Conservation (phyloP, 805 yeast species). For the Pichia californica region DNA sequence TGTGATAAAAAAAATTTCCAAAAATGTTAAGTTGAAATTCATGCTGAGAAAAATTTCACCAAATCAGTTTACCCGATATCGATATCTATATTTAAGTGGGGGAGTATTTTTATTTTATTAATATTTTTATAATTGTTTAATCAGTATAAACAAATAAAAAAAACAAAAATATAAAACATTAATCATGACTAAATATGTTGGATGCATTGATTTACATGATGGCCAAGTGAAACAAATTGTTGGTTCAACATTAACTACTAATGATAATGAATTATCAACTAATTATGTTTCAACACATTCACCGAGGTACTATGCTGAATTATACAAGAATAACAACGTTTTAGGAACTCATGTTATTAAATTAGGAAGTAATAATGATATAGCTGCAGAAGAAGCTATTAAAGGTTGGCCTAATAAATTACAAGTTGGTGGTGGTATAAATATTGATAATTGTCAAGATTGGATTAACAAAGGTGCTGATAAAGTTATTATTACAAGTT, state of each 20-base stretch:
- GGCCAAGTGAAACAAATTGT: constrained; percentile 97
- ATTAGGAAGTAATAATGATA: constrained; percentile 67
- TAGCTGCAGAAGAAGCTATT: constrained; percentile 79
- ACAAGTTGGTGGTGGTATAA: constrained; percentile 95
- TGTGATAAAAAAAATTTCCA: too few species aligned
- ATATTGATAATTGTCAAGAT: constrained; percentile 55
- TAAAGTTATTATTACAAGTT: constrained; percentile 88
- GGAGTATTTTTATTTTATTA: too few species aligned
- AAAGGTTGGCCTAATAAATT: constrained; percentile 62
- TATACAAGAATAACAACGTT: constrained; percentile 56
- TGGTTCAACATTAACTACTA: constrained; percentile 71
- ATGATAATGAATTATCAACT: constrained; percentile 42
- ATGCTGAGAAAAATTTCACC: too few species aligned
- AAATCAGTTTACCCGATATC: too few species aligned
- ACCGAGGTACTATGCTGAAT: constrained; percentile 64
- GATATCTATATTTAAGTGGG: too few species aligned
- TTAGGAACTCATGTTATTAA: constrained; percentile 89
- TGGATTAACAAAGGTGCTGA: constrained; percentile 81
- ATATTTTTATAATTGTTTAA: too few species aligned
- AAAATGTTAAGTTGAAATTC: too few species aligned
- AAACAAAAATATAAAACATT: neutral
- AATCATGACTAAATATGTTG: constrained; percentile 78
- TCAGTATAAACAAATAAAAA: too few species aligned
- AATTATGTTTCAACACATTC: constrained; percentile 77
- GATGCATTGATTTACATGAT: constrained; percentile 91